Percentiles rank a stretch among this genome's conserved stretches.
phyloP scores from a whole-genome alignment of 1,139 yeast species.

The Ashbya aceris region DNA sequence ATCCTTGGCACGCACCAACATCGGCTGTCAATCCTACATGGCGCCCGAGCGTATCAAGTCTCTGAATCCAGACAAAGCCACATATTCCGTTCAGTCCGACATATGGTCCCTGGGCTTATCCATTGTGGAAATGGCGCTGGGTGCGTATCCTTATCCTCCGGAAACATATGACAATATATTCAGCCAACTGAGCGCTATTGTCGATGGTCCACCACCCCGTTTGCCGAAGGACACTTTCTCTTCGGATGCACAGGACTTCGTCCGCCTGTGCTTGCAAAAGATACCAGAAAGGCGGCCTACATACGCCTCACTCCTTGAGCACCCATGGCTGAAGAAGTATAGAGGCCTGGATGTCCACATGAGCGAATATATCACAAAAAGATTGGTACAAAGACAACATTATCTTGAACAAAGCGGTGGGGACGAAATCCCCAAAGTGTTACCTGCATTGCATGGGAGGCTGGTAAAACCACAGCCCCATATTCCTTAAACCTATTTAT shows the following conservation, averaged over 20 bases:
- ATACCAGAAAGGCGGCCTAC: conserved; percentile 77
- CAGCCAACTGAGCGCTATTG: conserved; percentile 89
- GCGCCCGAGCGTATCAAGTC: conserved; percentile 94
- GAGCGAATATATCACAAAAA: conserved; percentile 31
- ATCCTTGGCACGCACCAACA: conserved; percentile 88
- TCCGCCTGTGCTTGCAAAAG: conserved; percentile 69
- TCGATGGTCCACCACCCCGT: conserved; percentile 89
- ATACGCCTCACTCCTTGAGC: conserved; percentile 61
- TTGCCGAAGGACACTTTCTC: conserved; percentile 53
- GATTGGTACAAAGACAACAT: conserved; percentile 25
- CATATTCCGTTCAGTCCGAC: conserved; percentile 91
- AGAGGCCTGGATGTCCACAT: conserved; percentile 34
- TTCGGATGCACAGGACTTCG: conserved; percentile 74
- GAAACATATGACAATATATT: conserved; percentile 86
- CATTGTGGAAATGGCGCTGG: conserved; percentile 80
- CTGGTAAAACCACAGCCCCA: conserved; percentile 7
- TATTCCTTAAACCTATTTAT: too few species aligned
- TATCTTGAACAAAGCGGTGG: conserved; percentile 23
- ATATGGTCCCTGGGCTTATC: conserved; percentile 93
- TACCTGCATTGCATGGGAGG: conserved; percentile 33
- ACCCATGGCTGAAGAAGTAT: conserved; percentile 69
- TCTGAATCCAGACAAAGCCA: conserved; percentile 51
- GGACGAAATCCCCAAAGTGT: conserved; percentile 19
- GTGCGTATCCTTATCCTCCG: conserved; percentile 90
- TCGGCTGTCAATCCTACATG: conserved; percentile 98